Evolutionary conservation across 495 filamentous ascomycete genomes (phyloP).

Genomic region (Penicillium crystallinum): DNA sequence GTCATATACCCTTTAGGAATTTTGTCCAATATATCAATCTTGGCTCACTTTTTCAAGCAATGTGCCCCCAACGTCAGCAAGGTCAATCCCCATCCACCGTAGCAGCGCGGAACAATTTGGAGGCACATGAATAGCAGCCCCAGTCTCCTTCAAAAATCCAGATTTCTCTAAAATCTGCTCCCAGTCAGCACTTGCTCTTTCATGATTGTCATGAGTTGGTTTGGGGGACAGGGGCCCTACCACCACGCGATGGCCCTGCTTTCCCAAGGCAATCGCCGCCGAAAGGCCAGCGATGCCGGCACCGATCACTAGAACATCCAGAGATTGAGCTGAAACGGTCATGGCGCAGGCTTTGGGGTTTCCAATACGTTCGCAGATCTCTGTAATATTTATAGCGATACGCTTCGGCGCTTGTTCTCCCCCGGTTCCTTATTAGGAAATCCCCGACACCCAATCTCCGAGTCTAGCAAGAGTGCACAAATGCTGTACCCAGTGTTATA

Average conservation of each 20-base stretch:
- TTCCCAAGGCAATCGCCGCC: conserved; percentile 27
- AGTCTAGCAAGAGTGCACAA: neutral
- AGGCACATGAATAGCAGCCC: conserved; percentile 48
- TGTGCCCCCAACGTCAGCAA: conserved; percentile 26
- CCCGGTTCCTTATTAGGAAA: neutral
- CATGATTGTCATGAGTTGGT: neutral
- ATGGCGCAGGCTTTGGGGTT: neutral
- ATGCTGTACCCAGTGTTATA: too few relatives aligned
- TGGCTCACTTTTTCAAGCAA: conserved; percentile 21
- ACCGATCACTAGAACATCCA: conserved; percentile 24
- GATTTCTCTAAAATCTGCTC: conserved; percentile 47
- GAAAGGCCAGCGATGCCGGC: conserved; percentile 31
- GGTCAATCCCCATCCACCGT: conserved; percentile 42
- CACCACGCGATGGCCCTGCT: conserved; percentile 28
- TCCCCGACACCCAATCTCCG: neutral
- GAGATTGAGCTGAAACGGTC: neutral
- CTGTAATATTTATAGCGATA: neutral
- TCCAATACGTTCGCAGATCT: neutral
- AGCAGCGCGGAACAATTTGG: conserved; percentile 49
- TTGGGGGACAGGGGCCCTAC: conserved; percentile 16
- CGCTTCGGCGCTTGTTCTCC: neutral
- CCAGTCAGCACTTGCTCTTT: neutral
- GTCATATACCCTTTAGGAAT: neutral
- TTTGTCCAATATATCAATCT: neutral
- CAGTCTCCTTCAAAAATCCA: conserved; percentile 48